Evolutionary conservation across 768 basidiomycete genomes (phyloP).

Genomic region (Kwoniella dejecticola): DNA sequence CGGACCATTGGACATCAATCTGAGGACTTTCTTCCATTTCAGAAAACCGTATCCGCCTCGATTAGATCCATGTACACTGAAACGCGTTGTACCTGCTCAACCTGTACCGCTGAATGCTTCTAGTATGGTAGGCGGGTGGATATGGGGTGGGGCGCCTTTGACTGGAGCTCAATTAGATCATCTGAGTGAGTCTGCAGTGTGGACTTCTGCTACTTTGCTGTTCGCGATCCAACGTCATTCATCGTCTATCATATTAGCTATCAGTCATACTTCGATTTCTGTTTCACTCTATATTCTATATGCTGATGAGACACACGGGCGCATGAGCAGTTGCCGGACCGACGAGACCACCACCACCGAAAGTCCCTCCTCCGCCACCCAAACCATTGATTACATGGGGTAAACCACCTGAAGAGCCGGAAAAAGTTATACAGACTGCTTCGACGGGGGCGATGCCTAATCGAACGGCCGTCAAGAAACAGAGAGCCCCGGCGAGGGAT

Average conservation of each 20-base stretch:
- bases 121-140: constrained; percentile 50
- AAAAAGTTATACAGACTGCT: constrained; percentile 23
- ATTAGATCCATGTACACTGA: constrained; percentile 43
- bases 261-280: too few relatives aligned
- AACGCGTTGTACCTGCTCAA: constrained; percentile 45
- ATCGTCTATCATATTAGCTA: too few relatives aligned
- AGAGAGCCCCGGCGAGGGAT: constrained; percentile 32
- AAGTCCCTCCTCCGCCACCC: constrained; percentile 39
- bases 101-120: constrained; percentile 49
- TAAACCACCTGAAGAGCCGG: constrained; percentile 36
- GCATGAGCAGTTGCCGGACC: constrained; percentile 55
- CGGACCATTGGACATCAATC: constrained; percentile 49
- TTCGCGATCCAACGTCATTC: background rate
- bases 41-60: constrained; percentile 53
- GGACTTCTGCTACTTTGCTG: too few relatives aligned
- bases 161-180: constrained; percentile 55
- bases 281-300: too few relatives aligned
- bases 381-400: constrained; percentile 54
- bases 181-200: constrained; percentile 35
- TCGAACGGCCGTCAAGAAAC: constrained; percentile 40
- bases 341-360: constrained; percentile 46
- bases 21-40: constrained; percentile 54
- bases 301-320: too few relatives aligned
- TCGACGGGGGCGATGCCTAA: constrained; percentile 30
- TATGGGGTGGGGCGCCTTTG: constrained; percentile 56